These are phyloP conservation scores for Codiaeum variegatum DNA, from an alignment of 441 rosid genomes.

Conservation along the genomic window DNA sequence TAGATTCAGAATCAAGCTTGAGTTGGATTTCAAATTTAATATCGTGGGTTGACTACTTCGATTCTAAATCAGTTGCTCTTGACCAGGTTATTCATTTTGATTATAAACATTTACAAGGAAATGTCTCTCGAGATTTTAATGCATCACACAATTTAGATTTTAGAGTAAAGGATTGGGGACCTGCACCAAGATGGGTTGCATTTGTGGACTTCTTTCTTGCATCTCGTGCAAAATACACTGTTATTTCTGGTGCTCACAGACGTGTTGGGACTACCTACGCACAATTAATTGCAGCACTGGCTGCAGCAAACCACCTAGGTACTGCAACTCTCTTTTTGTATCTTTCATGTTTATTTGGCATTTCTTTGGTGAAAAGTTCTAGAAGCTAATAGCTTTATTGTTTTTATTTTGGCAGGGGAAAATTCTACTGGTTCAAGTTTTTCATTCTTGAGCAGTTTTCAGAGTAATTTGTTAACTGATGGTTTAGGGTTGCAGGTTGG, in stretches of 20 bases:
- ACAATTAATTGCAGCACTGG: conserved; percentile 79
- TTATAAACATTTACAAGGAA: conserved; percentile 62
- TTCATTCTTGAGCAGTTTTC: conserved; percentile 81
- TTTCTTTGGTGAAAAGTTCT: conserved; percentile 1
- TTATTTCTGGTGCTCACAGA: conserved; percentile 81
- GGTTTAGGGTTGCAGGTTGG: conserved; percentile 78
- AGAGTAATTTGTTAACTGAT: conserved; percentile 57
- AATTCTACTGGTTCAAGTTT: conserved; percentile 49
- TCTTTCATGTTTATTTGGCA: background rate
- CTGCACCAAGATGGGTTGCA: conserved; percentile 98
- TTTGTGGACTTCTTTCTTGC: conserved; percentile 97
- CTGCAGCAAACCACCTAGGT: conserved; percentile 84
- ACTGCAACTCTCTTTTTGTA: conserved; percentile 17
- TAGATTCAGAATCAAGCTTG: background rate
- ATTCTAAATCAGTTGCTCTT: conserved; percentile 26
- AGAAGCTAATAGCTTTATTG: background rate
- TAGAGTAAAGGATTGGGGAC: conserved; percentile 93
- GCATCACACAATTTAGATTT: conserved; percentile 47
- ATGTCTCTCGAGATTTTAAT: conserved; percentile 37
- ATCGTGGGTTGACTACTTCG: background rate
- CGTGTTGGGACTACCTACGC: conserved; percentile 93
- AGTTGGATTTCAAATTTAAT: background rate
- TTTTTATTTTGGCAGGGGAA: conserved; percentile 47
- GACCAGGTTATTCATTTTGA: conserved; percentile 74
- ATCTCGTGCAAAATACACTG: conserved; percentile 66